These are phyloP conservation scores for Actinidia chinensis DNA, from an alignment of 179 eudicot species.

Conservation along the genomic window DNA sequence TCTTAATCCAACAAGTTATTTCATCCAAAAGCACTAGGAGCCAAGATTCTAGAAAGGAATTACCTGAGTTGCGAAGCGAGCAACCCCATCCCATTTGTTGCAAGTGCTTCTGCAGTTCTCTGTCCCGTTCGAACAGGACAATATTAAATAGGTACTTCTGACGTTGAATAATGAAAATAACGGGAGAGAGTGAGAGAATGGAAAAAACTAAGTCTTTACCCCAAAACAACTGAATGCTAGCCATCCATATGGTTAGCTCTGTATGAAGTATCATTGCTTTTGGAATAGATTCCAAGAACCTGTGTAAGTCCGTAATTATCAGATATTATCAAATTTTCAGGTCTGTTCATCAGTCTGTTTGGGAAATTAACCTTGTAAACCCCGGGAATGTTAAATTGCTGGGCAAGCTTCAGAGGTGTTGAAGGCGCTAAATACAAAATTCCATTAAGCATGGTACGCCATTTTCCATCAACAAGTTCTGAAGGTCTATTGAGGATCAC, in stretches of 20 bases:
- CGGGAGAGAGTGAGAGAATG: background rate
- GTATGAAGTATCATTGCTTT: constrained; percentile 67
- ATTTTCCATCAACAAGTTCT: constrained; percentile 72
- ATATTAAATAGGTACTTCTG: constrained; percentile 15
- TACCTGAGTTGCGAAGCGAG: constrained; percentile 94
- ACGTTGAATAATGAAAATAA: background rate
- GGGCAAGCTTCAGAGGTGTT: constrained; percentile 86
- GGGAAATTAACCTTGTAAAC: constrained; percentile 94
- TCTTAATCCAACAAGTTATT: background rate
- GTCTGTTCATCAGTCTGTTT: constrained; percentile 74
- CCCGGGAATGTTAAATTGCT: constrained; percentile 74
- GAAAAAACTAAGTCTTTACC: constrained; percentile 55
- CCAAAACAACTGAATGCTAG: constrained; percentile 92
- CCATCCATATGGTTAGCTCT: constrained; percentile 93
- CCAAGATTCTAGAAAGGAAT: background rate
- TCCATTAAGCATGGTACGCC: constrained; percentile 82
- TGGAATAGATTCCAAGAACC: constrained; percentile 90
- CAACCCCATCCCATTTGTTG: constrained; percentile 96
- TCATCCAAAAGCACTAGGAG: background rate
- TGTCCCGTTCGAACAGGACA: constrained; percentile 50
- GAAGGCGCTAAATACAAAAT: constrained; percentile 80
- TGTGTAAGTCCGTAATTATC: constrained; percentile 82
- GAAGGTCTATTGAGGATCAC: constrained; percentile 77
- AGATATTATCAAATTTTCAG: constrained; percentile 73
- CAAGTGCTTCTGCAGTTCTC: constrained; percentile 78